phyloP scores from a whole-genome alignment of 768 basidiomycete genomes.

The Podaxis sp. region DNA sequence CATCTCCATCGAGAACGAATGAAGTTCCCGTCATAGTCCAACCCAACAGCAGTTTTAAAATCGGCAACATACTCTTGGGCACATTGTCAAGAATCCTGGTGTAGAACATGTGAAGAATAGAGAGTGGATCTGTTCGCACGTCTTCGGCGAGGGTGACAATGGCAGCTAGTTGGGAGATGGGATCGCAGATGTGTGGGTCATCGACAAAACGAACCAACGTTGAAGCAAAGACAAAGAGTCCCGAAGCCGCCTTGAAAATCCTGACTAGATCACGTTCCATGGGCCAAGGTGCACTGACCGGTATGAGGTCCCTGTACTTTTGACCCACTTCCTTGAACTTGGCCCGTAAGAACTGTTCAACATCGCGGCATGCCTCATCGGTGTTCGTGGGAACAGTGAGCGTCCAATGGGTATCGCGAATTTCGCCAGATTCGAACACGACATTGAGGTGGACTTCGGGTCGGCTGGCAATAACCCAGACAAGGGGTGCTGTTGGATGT shows the following conservation, averaged over 20 bases:
- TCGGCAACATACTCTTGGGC: not conserved
- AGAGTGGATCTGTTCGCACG: not conserved
- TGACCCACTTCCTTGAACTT: not conserved
- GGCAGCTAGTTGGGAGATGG: not conserved
- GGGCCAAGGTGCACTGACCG: not conserved
- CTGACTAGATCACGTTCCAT: not conserved
- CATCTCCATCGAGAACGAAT: too few species aligned
- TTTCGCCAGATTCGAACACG: not conserved
- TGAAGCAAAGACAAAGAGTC: not conserved
- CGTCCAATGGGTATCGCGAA: not conserved
- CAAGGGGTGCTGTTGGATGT: not conserved
- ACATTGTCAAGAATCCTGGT: not conserved
- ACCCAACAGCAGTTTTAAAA: not conserved
- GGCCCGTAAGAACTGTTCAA: not conserved
- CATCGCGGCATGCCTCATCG: not conserved
- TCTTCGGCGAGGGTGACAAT: not conserved
- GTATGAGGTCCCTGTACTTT: not conserved
- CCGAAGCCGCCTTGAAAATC: not conserved
- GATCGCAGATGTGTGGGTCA: not conserved
- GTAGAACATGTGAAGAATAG: not conserved
- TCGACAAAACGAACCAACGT: not conserved
- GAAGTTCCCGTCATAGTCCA: not conserved
- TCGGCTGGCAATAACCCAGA: slow-evolving; percentile 3
- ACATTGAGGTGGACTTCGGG: not conserved
- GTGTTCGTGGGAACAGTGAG: not conserved